Evolutionary conservation across 2,329 filamentous ascomycete species (phyloP).

Genomic region (Ophiognomonia clavigignenti-juglandacearum): DNA sequence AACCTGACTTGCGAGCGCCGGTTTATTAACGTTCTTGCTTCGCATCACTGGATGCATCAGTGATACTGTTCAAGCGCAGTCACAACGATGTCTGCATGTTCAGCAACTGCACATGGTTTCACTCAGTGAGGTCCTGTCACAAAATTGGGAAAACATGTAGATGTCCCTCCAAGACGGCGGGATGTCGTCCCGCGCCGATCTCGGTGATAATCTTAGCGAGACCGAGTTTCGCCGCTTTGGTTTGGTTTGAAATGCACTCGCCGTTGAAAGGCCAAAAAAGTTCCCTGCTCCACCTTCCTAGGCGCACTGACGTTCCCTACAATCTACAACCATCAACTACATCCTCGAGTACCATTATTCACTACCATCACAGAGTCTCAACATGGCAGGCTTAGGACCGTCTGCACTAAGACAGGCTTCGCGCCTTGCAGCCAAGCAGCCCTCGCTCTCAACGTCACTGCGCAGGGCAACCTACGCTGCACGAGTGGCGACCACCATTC

Average conservation of each 20-base stretch:
- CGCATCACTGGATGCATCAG: no score
- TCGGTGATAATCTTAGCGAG: not conserved
- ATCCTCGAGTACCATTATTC: not conserved
- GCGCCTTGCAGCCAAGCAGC: slow-evolving; percentile 43
- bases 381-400: slow-evolving; percentile 63
- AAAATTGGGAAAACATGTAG: no score
- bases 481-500: slow-evolving; percentile 26
- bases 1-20: no score
- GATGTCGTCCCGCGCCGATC: no score
- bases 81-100: no score
- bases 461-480: slow-evolving; percentile 28
- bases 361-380: slow-evolving; percentile 8
- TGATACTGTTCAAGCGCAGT: no score
- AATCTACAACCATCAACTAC: not conserved
- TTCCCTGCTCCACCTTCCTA: no score
- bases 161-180: no score
- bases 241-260: not conserved
- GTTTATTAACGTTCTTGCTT: no score
- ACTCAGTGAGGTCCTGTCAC: no score
- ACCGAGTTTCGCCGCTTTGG: not conserved
- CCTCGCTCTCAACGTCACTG: slow-evolving; percentile 30
- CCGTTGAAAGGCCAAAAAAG: no score
- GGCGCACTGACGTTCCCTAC: slow-evolving; percentile 6
- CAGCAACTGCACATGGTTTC: no score
- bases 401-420: slow-evolving; percentile 72